Conservation (phyloP, 805 yeast species). For the Suhomyces emberorum region DNA sequence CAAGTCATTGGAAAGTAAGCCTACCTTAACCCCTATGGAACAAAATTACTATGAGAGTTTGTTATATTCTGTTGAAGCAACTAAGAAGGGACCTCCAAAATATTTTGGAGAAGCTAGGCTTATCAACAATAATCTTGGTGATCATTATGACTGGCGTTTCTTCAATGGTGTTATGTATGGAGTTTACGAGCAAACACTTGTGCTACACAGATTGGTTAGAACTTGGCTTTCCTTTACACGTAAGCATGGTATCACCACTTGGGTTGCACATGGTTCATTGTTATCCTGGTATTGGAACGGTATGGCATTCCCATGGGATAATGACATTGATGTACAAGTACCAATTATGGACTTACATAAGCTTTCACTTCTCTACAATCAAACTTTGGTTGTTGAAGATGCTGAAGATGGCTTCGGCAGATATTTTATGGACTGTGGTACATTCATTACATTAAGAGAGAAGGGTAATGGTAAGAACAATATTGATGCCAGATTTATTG, state of each 20-base stretch:
- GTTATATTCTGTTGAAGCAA: slow-evolving; percentile 24
- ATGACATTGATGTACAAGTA: slow-evolving; percentile 27
- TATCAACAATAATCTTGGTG: slow-evolving; percentile 19
- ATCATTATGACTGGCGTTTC: slow-evolving; percentile 29
- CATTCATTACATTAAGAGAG: slow-evolving; percentile 17
- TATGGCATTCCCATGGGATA: slow-evolving; percentile 28
- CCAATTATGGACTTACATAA: slow-evolving; percentile 25
- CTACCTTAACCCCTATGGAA: slow-evolving; percentile 17
- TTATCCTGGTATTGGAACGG: slow-evolving; percentile 32
- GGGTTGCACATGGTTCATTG: slow-evolving; percentile 29
- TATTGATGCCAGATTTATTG: slow-evolving; percentile 55
- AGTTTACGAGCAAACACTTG: slow-evolving; percentile 16
- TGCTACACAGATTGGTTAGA: slow-evolving; percentile 20
- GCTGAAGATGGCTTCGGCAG: slow-evolving; percentile 53
- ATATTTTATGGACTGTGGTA: slow-evolving; percentile 41
- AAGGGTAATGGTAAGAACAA: slow-evolving; percentile 32
- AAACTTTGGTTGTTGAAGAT: slow-evolving; percentile 22
- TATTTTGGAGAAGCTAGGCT: slow-evolving; percentile 38
- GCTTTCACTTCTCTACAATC: slow-evolving; percentile 19
- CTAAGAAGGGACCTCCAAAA: slow-evolving; percentile 34
- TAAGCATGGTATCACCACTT: slow-evolving; percentile 23
- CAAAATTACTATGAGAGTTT: slow-evolving; percentile 32
- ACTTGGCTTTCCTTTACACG: slow-evolving; percentile 27
- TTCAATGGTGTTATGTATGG: slow-evolving; percentile 20
- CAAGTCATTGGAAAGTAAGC: slow-evolving; percentile 11